Base-by-base conservation (phyloP, 768 basidiomycete species). In the Tephrocybe sp. region DNA sequence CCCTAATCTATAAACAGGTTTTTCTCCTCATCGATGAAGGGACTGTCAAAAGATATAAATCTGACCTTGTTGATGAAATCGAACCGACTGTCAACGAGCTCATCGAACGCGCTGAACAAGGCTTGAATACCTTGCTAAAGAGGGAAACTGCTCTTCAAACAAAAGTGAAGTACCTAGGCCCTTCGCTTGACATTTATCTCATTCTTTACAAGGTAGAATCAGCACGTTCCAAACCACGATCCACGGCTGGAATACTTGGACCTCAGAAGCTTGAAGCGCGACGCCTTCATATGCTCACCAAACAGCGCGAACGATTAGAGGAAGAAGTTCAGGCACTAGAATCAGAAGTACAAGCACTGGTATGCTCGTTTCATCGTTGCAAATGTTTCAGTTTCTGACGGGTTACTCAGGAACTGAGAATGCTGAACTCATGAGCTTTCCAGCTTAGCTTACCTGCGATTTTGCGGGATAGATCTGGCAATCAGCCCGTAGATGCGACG, bases 71-170 rank as follows among this genome's bases (percentile, higher is more conserved):
- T 1, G 86, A 89, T 46, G 89, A 91, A 63, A 82, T 92, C 9
- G 89, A 92, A 53, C 90, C 90, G 14, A 82, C 86, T 26, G 85
- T 92, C 16, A 80, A 75, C 40, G 88, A 92, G 56, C 79, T 92
- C 13, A 77, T 90, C 16, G 75, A 81, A 49, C 78, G 80, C 19
- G 84, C 88, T 0, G 84, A 89, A 60, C 82, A 80, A 59, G 88
- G 87, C 1, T 65, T 91, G 31, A 74, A 77, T 23, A 62, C 71
- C 8, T 65, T 92, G 48, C 69, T 76, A 56, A 86, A 85, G 71
- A 82, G 80, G 61, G 84, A 87, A 55, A 74, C 68, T 41, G 61
- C 75, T 41, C 67, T 89, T 36, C 79, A 84, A 61, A 73, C 77
- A 17, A 89, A 89, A 75, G 89, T 88, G 32, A 8, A 65, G 17